These are phyloP conservation scores for Henckelia pumila DNA, from an alignment of 257 asterid species.

Conservation along the genomic window DNA sequence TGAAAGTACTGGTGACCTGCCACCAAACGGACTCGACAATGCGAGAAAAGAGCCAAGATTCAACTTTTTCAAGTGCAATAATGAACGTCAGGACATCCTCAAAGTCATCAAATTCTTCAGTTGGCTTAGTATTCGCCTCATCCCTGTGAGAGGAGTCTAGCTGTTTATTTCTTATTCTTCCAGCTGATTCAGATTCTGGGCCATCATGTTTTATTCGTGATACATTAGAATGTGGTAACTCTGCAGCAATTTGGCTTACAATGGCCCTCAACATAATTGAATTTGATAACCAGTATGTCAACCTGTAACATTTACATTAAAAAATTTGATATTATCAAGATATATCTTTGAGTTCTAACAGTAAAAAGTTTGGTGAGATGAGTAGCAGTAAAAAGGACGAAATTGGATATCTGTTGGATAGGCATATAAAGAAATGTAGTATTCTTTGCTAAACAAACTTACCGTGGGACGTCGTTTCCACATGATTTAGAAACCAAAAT, in stretches of 20 bases:
- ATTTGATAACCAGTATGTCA: constrained; percentile 94
- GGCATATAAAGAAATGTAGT: background rate
- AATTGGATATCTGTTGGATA: background rate
- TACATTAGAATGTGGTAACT: constrained; percentile 34
- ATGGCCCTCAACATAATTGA: constrained; percentile 82
- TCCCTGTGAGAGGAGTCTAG: constrained; percentile 7
- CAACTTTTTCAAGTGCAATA: constrained; percentile 71
- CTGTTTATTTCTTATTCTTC: constrained; percentile 24
- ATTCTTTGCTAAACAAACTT: background rate
- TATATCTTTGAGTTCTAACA: background rate
- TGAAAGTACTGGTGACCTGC: constrained; percentile 59
- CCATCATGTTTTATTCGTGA: constrained; percentile 24
- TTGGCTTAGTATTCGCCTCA: constrained; percentile 35
- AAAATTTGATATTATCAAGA: background rate
- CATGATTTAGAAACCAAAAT: constrained; percentile 88
- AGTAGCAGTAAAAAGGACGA: constrained; percentile 7
- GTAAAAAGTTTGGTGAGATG: background rate
- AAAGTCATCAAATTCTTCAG: constrained; percentile 47
- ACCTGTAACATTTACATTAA: constrained; percentile 38
- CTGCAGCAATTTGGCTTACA: constrained; percentile 63
- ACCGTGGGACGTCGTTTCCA: constrained; percentile 94
- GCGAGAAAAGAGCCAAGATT: constrained; percentile 89
- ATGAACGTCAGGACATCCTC: constrained; percentile 67
- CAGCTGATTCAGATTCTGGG: constrained; percentile 15
- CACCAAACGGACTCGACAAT: constrained; percentile 94